Conservation (phyloP, 495 filamentous ascomycete species). For the Hypoxylon crocopeplum region DNA sequence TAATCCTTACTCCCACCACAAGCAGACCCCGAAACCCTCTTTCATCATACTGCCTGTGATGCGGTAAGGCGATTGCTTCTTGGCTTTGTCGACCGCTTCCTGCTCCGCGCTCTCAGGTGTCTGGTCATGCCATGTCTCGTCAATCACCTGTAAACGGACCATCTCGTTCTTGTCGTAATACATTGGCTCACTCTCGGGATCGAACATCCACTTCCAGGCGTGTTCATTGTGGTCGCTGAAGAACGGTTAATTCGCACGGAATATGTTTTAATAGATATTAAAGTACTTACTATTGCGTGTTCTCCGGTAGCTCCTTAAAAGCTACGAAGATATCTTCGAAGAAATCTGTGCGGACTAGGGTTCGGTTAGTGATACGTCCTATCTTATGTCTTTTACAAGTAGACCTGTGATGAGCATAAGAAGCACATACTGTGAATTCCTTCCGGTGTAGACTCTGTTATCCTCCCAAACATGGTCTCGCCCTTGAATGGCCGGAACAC, state of each 20-base stretch:
- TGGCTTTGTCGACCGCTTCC: conserved; percentile 54
- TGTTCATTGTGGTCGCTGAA: conserved; percentile 70
- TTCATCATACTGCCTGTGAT: conserved; percentile 68
- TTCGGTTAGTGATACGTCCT: background rate
- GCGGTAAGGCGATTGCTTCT: conserved; percentile 66
- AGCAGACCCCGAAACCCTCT: conserved; percentile 56
- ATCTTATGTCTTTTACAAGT: background rate
- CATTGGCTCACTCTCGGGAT: conserved; percentile 67
- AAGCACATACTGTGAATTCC: conserved; percentile 74
- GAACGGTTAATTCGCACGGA: conserved; percentile 14
- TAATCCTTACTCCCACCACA: conserved; percentile 58
- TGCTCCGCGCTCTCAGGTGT: conserved; percentile 71
- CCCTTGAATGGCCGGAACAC: conserved; percentile 94
- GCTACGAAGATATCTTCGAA: conserved; percentile 90
- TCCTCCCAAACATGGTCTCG: conserved; percentile 84
- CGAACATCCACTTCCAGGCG: conserved; percentile 80
- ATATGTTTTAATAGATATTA: background rate
- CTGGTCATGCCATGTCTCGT: conserved; percentile 89
- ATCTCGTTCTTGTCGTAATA: conserved; percentile 89
- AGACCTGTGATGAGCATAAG: background rate
- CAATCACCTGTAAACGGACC: conserved; percentile 81
- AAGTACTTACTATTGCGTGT: conserved; percentile 71
- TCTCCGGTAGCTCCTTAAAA: conserved; percentile 69
- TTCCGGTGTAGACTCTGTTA: conserved; percentile 68
- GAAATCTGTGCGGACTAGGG: conserved; percentile 79